phyloP scores from a whole-genome alignment of 1,284 basidiomycete genomes.

The Microbotryum silenes-acaulis region DNA sequence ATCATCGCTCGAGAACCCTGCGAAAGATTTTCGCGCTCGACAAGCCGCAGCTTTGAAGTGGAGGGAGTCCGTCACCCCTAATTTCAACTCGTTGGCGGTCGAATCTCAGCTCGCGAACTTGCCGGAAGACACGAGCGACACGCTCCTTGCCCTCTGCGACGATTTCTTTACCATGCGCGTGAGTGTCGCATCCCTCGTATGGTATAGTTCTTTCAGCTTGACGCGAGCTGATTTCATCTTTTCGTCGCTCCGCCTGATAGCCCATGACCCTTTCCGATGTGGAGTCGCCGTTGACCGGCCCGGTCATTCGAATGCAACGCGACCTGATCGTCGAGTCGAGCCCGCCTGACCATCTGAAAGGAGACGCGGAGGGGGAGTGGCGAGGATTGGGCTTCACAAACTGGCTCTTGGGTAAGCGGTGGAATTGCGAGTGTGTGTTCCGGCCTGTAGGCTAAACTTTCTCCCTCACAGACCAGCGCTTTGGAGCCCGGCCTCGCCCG shows the following conservation, averaged over 20 bases:
- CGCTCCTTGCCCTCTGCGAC: conserved; percentile 30
- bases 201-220: background rate
- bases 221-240: background rate
- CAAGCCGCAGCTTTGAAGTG: conserved; percentile 7
- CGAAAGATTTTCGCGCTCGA: background rate
- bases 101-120: conserved; percentile 32
- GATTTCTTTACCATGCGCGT: conserved; percentile 33
- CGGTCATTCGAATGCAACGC: conserved; percentile 26
- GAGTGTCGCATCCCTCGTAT: background rate
- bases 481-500: conserved; percentile 21
- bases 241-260: background rate
- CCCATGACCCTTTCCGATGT: conserved; percentile 18
- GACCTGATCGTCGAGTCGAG: conserved; percentile 15
- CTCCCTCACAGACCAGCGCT: conserved; percentile 16
- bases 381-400: conserved; percentile 12
- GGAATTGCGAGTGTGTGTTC: background rate
- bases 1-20: background rate
- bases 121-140: conserved; percentile 1
- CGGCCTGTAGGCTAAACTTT: too few relatives aligned
- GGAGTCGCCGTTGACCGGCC: conserved; percentile 24
- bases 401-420: conserved; percentile 13
- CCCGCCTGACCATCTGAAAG: background rate
- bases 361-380: conserved; percentile 24
- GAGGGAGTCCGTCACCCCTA: conserved; percentile 15
- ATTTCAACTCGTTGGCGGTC: conserved; percentile 32